Evolutionary conservation across 1,139 yeast species (phyloP).

Genomic region (Magnusiomyces suaveolens): DNA sequence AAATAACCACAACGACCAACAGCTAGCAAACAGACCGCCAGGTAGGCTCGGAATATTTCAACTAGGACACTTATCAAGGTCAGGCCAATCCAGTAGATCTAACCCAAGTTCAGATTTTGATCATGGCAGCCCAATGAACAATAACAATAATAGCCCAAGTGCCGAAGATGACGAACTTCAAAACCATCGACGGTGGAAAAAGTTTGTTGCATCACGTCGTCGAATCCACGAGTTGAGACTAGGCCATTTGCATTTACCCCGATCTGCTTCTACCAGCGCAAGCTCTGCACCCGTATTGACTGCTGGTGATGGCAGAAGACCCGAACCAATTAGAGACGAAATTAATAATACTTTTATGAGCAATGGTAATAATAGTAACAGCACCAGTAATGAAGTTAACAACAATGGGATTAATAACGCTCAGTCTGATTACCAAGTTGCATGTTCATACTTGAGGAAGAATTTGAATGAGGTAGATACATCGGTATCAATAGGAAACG

Average conservation of each 20-base stretch:
- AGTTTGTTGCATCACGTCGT: constrained; percentile 23
- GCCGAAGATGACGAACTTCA: constrained; percentile 20
- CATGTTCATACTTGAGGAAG: not conserved
- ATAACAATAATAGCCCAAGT: not conserved
- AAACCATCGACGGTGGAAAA: constrained; percentile 21
- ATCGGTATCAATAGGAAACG: not conserved
- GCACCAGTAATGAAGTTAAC: not conserved
- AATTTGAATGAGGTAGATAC: too few species aligned
- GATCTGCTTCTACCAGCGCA: not conserved
- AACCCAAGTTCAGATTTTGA: too few species aligned
- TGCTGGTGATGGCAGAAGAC: not conserved
- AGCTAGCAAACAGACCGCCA: not conserved
- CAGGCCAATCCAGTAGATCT: too few species aligned
- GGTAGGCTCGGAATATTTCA: not conserved
- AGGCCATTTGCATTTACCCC: not conserved
- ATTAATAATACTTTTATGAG: not conserved
- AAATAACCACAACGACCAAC: too few species aligned
- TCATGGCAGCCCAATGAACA: too few species aligned
- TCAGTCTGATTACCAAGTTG: not conserved
- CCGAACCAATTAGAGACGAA: not conserved
- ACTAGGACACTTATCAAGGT: too few species aligned
- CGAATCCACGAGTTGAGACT: constrained; percentile 10
- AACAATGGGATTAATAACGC: not conserved
- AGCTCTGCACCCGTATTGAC: not conserved
- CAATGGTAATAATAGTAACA: not conserved